Evolutionary conservation across 228 moss, liverwort and hornwort genomes (phyloP).

Genomic region (Sphagnum fallax): DNA sequence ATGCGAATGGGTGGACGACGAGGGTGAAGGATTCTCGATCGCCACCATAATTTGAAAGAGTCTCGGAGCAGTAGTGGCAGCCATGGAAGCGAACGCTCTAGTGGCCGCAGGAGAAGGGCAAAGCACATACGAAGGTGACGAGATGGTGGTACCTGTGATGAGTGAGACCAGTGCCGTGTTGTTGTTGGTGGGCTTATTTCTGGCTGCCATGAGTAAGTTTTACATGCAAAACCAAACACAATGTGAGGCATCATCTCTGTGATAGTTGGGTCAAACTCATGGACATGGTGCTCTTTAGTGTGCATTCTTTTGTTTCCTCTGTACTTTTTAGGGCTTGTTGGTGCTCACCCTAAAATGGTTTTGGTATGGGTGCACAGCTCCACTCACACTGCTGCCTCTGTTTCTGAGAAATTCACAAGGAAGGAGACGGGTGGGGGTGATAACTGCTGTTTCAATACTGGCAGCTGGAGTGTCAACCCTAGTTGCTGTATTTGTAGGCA

Average conservation of each 20-base stretch:
- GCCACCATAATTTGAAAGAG: no score
- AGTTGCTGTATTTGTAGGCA: constrained; percentile 15
- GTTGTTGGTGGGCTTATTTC: constrained; percentile 31
- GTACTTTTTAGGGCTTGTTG: background rate
- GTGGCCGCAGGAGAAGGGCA: constrained; percentile 1
- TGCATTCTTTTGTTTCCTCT: constrained; percentile 5
- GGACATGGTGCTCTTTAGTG: background rate
- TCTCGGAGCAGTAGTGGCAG: background rate
- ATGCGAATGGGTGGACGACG: no score
- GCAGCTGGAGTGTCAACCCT: constrained; percentile 16
- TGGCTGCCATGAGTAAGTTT: constrained; percentile 44
- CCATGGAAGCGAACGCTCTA: constrained; percentile 13
- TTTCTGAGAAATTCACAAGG: constrained; percentile 30
- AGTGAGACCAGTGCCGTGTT: constrained; percentile 18
- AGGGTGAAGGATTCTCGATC: no score
- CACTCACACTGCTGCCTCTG: constrained; percentile 32
- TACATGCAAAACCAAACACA: background rate
- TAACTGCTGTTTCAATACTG: constrained; percentile 12
- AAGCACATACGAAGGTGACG: constrained; percentile 10
- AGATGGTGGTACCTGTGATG: background rate
- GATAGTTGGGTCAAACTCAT: background rate
- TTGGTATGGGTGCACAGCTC: constrained; percentile 14
- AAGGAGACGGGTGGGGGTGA: constrained; percentile 22
- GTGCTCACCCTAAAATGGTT: no score
- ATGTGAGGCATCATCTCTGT: background rate